Base-by-base conservation (phyloP, 306 rosid genomes). In the Vigna angularis region DNA sequence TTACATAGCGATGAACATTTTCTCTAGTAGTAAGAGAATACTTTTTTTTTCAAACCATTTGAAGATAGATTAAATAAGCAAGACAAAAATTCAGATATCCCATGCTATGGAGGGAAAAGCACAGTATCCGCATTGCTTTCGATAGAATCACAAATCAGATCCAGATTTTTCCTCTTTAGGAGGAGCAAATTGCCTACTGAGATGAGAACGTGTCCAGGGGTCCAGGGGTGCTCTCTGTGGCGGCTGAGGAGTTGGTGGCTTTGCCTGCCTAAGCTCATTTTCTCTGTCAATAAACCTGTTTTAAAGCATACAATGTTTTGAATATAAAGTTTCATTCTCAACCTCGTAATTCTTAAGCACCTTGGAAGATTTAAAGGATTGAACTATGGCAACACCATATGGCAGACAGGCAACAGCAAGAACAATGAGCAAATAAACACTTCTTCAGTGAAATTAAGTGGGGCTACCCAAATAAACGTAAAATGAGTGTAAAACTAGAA, bases 191-290 rank as follows among this genome's bases (percentile, higher is more conserved):
- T 86, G 96, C 88, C 81, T 85, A 75, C 73, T 80, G 70, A 92
- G 98, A 63, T 79, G 87, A 49, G 99, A 93, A 65, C 88, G 82
- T 47, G 94, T 77, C 97, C 97, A 95, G 24, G 99, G 99, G 84
- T 92, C 98, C 53, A 93, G 36, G 58, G 99, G 88, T 72, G 88
- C 85, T 84, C 80, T 87, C 84, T 84, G 90, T n/a, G 92, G 97
- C 69, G 86, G 89, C 78, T 87, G 98, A 66, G 99, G 90, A 68
- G 87, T 78, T 13, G 96, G 91, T 56, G 94, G 93, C 87, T 93
- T 95, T 20, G 99, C 81, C 77, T 93, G 93, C 82, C 93, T 89
- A 9, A 95, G 96, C 78, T 93, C 96, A 81, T 89, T 91, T 51
- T 91, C 96, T 78, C 96, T 74, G 81, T 91, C 98, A 14, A 95